These are phyloP conservation scores for Pulicaria dysenterica DNA, from an alignment of 129 eudicot genomes.

Conservation along the genomic window DNA sequence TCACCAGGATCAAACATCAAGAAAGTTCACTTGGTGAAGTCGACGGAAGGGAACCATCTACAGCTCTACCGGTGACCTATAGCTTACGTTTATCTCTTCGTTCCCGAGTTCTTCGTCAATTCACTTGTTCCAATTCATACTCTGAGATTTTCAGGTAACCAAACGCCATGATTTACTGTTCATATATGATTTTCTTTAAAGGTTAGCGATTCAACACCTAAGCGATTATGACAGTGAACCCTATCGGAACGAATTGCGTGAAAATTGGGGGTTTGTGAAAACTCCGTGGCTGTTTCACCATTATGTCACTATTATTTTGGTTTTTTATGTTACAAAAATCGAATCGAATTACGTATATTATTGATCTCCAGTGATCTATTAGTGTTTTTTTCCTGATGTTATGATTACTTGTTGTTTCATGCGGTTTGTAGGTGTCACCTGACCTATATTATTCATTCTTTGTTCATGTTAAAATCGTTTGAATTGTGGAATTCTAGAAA, in stretches of 20 bases:
- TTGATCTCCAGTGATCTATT: neutral
- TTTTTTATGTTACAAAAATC: neutral
- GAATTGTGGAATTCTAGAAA: neutral
- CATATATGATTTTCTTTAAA: constrained; percentile 1
- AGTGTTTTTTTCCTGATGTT: neutral
- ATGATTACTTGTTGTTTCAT: neutral
- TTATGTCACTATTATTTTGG: too few species aligned
- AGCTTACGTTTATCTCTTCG: neutral
- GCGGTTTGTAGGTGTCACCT: neutral
- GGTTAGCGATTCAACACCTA: neutral
- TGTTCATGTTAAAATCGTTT: neutral
- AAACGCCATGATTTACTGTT: constrained; percentile 14
- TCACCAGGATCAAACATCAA: too few species aligned
- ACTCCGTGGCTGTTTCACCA: neutral
- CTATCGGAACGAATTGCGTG: constrained; percentile 21
- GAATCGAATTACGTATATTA: neutral
- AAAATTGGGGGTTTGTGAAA: neutral
- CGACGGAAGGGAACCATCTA: too few species aligned
- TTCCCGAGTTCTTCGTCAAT: neutral
- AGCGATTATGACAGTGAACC: neutral
- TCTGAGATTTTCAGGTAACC: neutral
- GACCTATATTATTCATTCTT: too few species aligned
- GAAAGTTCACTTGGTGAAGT: too few species aligned
- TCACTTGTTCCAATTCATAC: neutral
- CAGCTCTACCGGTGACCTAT: neutral